Evolutionary conservation across 2,329 filamentous ascomycete genomes (phyloP).

Genomic region (Blastomyces percursus): DNA sequence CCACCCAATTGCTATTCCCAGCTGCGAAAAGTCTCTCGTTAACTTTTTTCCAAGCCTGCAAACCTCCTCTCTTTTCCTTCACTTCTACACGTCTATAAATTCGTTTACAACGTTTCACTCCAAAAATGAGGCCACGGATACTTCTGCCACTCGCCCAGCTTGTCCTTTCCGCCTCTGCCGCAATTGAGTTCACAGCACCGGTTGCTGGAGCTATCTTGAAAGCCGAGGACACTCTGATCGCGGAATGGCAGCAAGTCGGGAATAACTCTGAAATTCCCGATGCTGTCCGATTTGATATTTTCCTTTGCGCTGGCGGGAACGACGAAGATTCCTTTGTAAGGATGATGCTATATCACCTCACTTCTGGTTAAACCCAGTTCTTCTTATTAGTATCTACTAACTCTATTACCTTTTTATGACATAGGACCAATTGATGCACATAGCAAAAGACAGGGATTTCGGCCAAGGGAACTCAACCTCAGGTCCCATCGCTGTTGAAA

Average conservation of each 20-base stretch:
- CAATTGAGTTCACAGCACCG: constrained; percentile 43
- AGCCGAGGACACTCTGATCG: constrained; percentile 41
- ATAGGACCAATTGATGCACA: constrained; percentile 33
- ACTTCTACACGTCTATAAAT: rapidly evolving
- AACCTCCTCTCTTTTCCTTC: background rate
- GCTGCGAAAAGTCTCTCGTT: background rate
- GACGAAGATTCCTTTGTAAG: constrained; percentile 39
- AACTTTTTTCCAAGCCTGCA: background rate
- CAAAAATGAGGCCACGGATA: background rate
- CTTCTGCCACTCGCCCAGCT: constrained; percentile 9
- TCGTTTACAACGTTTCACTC: background rate
- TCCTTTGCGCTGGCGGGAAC: constrained; percentile 52
- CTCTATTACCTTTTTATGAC: constrained; percentile 7
- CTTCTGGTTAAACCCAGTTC: background rate
- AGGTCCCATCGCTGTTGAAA: constrained; percentile 34
- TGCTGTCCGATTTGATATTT: constrained; percentile 46
- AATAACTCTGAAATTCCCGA: constrained; percentile 40
- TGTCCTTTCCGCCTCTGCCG: constrained; percentile 2
- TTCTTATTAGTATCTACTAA: constrained; percentile 3
- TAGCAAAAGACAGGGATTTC: constrained; percentile 31
- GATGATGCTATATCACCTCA: constrained; percentile 27
- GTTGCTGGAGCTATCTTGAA: constrained; percentile 41
- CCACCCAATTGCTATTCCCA: background rate
- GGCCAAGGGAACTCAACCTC: constrained; percentile 33
- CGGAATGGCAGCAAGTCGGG: constrained; percentile 49